A percentile compares a stretch with the other conserved stretches of the same genome.
phyloP scores from a whole-genome alignment of 352 stramenopile genomes.

The Phytophthora pseudosyringae region DNA sequence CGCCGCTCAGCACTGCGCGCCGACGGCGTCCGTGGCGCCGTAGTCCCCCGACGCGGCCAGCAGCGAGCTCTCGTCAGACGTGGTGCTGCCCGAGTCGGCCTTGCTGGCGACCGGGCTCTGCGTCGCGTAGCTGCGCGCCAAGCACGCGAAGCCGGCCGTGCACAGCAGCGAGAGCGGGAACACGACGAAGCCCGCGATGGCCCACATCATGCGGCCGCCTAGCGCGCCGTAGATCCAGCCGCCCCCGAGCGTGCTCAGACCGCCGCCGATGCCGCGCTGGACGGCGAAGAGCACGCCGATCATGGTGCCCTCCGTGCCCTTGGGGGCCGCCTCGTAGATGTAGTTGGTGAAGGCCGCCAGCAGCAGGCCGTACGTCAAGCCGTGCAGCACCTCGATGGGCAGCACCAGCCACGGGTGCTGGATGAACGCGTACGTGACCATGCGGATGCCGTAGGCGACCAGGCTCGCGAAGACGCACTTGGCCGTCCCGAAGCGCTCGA shows the following conservation, averaged over 20 bases:
- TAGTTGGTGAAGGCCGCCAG: constrained; percentile 53
- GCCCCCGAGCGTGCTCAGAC: constrained; percentile 42
- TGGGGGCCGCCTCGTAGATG: constrained; percentile 43
- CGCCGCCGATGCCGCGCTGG: constrained; percentile 44
- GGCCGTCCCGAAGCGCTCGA: constrained; percentile 44
- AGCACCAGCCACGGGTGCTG: constrained; percentile 47
- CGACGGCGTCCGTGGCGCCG: constrained; percentile 30
- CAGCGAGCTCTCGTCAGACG: constrained; percentile 41
- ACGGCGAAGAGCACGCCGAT: constrained; percentile 49
- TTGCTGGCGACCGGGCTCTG: constrained; percentile 32
- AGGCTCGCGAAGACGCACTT: constrained; percentile 42
- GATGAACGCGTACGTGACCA: constrained; percentile 45
- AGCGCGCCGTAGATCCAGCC: constrained; percentile 49
- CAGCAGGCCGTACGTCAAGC: constrained; percentile 48
- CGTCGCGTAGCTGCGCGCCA: constrained; percentile 36
- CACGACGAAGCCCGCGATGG: constrained; percentile 40
- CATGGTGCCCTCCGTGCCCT: constrained; percentile 48
- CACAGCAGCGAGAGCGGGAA: constrained; percentile 39
- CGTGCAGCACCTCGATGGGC: constrained; percentile 49
- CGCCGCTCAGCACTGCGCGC: constrained; percentile 21
- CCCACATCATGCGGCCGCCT: constrained; percentile 47
- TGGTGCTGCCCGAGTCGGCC: constrained; percentile 31
- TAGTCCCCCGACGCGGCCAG: constrained; percentile 30
- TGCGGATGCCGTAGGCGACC: constrained; percentile 48
- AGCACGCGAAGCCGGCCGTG: constrained; percentile 32